Base-by-base conservation (phyloP, 2,329 filamentous ascomycete species). In the Cytospora piceicola region DNA sequence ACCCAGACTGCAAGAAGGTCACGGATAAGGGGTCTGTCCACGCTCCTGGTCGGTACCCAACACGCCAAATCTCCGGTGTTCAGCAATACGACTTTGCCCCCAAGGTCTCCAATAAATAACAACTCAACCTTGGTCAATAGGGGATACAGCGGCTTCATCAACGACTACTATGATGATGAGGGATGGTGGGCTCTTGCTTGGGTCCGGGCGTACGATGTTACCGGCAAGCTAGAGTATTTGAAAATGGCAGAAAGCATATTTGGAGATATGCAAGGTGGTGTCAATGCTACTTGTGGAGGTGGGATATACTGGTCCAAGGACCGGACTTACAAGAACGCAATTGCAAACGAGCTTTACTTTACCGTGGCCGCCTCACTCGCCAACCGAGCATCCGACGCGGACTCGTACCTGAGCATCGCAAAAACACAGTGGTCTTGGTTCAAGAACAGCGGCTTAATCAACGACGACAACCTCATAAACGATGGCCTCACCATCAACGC, bases 141-240 rank as follows among this genome's bases (percentile, higher is more conserved):
- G 36, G 79, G 79, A 15, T 81, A 77, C 69, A 72, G 77, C 24
- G 77, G 78, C 51, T 87, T 85, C 73, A 73, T 85, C 58, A 84
- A 87, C 70, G 78, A 82, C 53, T 87, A 78, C 69, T 88, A 87
- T 70, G 86, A 88, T 70, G 86, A 88, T 71, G 83, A 86, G 73
- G 81, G 85, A 39, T 88, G 86, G 86, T 89, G 86, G 86, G 85
- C 82, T 3, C 77, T 88, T 60, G 86, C 80, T 17, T 82, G 83
- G 79, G 83, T 88, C 65, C 79, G 82, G 51, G 78, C 81, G 6
- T 85, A 81, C 71, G 85, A 88, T 72, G 73, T 83, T 14, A 84
- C 79, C 3, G 75, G 76, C 12, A 74, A 83, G 22, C 58, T 71
- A 8, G 75, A 75, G 46, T 88, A 85, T 70, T 80, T 88, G 15